phyloP scores from a whole-genome alignment of 768 basidiomycete species.

The Cubamyces lactineus region DNA sequence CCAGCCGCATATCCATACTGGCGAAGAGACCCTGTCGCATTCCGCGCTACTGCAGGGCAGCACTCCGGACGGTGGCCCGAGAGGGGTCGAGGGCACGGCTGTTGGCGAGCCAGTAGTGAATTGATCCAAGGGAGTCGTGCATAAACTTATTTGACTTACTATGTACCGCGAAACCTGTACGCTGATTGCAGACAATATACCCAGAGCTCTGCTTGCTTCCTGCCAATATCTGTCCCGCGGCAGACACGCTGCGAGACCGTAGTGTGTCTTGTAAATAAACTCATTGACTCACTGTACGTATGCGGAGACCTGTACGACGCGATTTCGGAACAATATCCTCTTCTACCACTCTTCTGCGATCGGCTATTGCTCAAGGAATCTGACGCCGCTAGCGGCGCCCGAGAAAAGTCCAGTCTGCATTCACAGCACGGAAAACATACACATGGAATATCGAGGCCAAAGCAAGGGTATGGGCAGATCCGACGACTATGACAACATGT shows the following conservation, averaged over 20 bases:
- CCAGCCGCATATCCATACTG: slow-evolving; percentile 60
- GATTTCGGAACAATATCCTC: too few species aligned
- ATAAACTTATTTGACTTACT: slow-evolving; percentile 12
- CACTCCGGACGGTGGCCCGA: background rate
- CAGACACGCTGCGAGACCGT: background rate
- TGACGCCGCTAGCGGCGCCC: slow-evolving; percentile 16
- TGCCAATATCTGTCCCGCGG: background rate
- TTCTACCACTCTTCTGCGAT: too few species aligned
- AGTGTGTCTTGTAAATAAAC: too few species aligned
- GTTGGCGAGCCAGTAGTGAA: slow-evolving; percentile 5
- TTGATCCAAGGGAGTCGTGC: background rate
- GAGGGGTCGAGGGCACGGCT: background rate
- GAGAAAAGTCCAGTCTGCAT: slow-evolving; percentile 18
- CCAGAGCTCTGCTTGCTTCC: too few species aligned
- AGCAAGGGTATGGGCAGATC: slow-evolving; percentile 24
- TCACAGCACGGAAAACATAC: slow-evolving; percentile 18
- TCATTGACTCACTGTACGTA: too few species aligned
- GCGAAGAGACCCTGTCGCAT: slow-evolving; percentile 55
- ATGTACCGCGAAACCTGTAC: slow-evolving; percentile 19
- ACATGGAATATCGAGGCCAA: slow-evolving; percentile 21
- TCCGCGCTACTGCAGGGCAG: slow-evolving; percentile 7
- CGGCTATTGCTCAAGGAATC: too few species aligned
- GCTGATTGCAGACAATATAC: slow-evolving; percentile 7
- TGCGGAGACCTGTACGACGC: too few species aligned
- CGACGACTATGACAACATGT: slow-evolving; percentile 26